Conservation (phyloP, 2,329 filamentous ascomycete genomes). For the Colletotrichum sp. region DNA sequence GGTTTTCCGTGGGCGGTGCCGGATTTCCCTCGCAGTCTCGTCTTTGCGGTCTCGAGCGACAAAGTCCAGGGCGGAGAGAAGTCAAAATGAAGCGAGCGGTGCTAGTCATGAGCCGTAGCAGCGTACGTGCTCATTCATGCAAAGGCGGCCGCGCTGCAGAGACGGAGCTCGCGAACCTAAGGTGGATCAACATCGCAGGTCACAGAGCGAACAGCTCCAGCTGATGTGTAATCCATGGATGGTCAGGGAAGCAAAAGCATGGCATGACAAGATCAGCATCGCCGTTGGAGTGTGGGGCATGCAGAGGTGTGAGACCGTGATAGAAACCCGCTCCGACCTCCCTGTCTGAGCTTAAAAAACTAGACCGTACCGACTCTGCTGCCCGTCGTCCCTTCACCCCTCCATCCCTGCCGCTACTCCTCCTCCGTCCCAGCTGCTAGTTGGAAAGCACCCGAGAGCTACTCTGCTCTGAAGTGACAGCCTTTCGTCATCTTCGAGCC, state of each 20-base stretch:
- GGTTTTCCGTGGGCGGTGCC: neutral
- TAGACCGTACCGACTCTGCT: neutral
- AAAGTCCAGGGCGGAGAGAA: neutral
- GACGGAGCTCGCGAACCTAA: neutral
- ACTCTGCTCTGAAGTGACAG: neutral
- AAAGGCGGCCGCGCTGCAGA: neutral
- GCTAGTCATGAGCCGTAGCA: neutral
- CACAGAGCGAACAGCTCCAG: neutral
- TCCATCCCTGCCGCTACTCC: neutral
- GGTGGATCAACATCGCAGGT: neutral
- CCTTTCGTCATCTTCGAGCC: constrained; percentile 10
- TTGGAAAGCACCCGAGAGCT: neutral
- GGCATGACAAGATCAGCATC: neutral
- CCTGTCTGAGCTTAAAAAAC: constrained; percentile 11
- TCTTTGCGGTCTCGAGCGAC: neutral
- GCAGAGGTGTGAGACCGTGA: neutral
- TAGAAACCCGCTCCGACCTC: constrained; percentile 13
- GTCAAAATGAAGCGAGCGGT: neutral
- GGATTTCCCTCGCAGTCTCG: neutral
- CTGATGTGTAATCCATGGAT: neutral
- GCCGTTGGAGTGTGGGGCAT: neutral
- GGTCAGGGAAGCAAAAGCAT: neutral
- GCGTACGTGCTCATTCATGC: neutral
- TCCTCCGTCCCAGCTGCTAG: neutral
- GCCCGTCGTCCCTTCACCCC: neutral